These are phyloP conservation scores for Venturia effusa DNA, from an alignment of 2,329 filamentous ascomycete species.

Conservation along the genomic window DNA sequence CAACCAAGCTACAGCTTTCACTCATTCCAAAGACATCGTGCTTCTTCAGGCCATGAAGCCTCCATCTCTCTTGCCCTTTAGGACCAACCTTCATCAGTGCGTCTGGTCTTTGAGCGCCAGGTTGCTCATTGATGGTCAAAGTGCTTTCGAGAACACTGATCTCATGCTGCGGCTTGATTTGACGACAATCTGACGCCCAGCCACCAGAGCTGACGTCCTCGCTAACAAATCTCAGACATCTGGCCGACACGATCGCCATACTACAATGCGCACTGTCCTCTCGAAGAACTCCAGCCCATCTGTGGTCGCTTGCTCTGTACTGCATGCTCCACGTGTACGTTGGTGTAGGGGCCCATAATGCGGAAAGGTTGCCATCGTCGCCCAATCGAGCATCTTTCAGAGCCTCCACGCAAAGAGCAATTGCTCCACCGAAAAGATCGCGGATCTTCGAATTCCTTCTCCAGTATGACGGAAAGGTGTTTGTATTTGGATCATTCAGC, in stretches of 20 bases:
- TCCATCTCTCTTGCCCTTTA: neutral
- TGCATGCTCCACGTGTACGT: neutral
- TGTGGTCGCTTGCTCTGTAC: too few relatives aligned
- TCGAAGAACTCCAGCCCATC: too few relatives aligned
- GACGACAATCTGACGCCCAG: too few relatives aligned
- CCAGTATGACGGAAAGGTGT: neutral
- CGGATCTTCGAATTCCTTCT: neutral
- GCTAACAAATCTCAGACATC: too few relatives aligned
- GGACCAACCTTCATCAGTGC: neutral
- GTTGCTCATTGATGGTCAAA: neutral
- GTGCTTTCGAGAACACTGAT: neutral
- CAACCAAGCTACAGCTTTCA: neutral
- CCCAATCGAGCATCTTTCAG: neutral
- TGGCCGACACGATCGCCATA: too few relatives aligned
- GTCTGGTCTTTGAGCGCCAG: neutral
- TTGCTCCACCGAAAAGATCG: neutral
- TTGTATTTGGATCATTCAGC: neutral
- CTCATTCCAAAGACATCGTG: neutral
- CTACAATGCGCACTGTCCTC: too few relatives aligned
- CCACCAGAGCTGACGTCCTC: too few relatives aligned
- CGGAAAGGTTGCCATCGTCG: neutral
- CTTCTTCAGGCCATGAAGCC: neutral
- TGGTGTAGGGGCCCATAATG: neutral
- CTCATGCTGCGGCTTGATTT: neutral
- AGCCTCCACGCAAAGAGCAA: neutral